These are phyloP conservation scores for Cryoendolithus antarcticus DNA, from an alignment of 2,329 filamentous ascomycete species.

Conservation along the genomic window DNA sequence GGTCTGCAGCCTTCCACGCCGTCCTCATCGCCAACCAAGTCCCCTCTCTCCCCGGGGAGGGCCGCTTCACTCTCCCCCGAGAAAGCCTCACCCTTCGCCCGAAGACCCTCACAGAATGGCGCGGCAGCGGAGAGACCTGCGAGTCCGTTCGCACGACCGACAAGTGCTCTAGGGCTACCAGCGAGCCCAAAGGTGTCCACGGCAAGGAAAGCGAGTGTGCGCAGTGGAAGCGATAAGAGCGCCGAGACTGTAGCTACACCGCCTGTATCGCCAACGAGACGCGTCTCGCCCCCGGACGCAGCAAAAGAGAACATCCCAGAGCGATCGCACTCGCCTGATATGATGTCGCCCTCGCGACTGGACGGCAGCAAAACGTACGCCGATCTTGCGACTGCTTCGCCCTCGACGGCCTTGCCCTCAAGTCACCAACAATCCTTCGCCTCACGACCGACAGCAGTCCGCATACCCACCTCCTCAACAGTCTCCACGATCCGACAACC, in stretches of 20 bases:
- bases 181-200: slow-evolving; percentile 10
- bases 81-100: slow-evolving; percentile 23
- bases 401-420: slow-evolving; percentile 16
- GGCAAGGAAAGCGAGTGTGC: slow-evolving; percentile 11
- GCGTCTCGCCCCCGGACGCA: slow-evolving; percentile 2
- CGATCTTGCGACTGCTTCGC: slow-evolving; percentile 1
- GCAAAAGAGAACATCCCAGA: not conserved
- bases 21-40: slow-evolving; percentile 14
- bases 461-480: slow-evolving; percentile 25
- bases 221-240: slow-evolving; percentile 3
- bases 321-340: not conserved
- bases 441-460: slow-evolving; percentile 23
- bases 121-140: slow-evolving; percentile 16
- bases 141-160: slow-evolving; percentile 24
- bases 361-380: slow-evolving; percentile 3
- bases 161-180: slow-evolving; percentile 17
- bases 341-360: slow-evolving; percentile 8
- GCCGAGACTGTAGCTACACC: slow-evolving; percentile 3
- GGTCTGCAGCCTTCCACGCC: slow-evolving; percentile 16
- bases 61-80: slow-evolving; percentile 6
- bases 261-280: slow-evolving; percentile 2
- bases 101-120: slow-evolving; percentile 23
- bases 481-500: slow-evolving; percentile 12
- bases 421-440: slow-evolving; percentile 19
- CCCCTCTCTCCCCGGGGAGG: not conserved